Evolutionary conservation across 306 rosid genomes (phyloP), one percentile per base, ranked within the genome.

Genomic region (Purshia tridentata): DNA sequence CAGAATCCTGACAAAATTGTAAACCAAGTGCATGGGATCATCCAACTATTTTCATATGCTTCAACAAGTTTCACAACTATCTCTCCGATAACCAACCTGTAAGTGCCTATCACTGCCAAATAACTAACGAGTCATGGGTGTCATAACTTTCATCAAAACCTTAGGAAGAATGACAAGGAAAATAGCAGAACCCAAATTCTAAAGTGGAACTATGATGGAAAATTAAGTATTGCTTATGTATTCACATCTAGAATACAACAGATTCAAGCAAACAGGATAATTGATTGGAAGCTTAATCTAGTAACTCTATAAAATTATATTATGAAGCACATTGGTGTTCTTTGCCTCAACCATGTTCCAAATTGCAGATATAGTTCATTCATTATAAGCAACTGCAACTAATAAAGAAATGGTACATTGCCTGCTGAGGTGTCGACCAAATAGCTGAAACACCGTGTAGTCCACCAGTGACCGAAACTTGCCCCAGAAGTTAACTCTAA

Each of bases 351-450:
- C 72, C 37, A 58, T 22, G 20, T 19, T 10, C 40, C 41, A 55
- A 64, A 54, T 66, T 70, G 67, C 49, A 56, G 73, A 84, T 20
- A 86, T 37, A 75, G 65, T 49, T n/a, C 29, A 44, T 47, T 9
- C 16, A 35, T 64, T 69, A 71, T 45, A 77, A 68, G 58, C 68
- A 71, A 59, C 20, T 8, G 37, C 42, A 74, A 65, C 53, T 18
- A 44, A 37, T 29, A 68, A 84, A 58, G 80, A 93, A 84, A 81
- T 82, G 85, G 84, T 91, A 93, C 98, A 89, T 89, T 91, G 88
- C 97, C 97, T 89, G 93, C 83, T 67, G 97, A 85, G 70, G 98
- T 93, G 89, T 89, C 86, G 8, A 91, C 80, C 56, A 80, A 90
- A 93, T 44, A 89, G 78, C 64, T 86, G 96, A 86, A 83, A 93